phyloP scores from a whole-genome alignment of 805 yeast genomes.

The Scheffersomyces coipomensis region DNA sequence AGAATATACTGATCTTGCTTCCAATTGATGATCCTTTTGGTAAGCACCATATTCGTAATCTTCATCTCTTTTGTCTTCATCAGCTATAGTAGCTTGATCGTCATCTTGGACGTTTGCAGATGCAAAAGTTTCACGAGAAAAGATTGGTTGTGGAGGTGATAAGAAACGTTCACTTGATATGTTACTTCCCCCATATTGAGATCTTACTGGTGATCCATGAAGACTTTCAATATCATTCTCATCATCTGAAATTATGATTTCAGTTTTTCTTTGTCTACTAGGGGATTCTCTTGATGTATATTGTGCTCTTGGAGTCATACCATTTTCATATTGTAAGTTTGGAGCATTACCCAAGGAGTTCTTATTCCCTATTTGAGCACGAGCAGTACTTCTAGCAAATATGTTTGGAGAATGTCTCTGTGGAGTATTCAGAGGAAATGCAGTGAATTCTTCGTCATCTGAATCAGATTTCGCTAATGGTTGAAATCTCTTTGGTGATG shows the following conservation, averaged over 20 bases:
- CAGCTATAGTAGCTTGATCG: slow-evolving; percentile 30
- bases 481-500: slow-evolving; percentile 35
- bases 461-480: slow-evolving; percentile 17
- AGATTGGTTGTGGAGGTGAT: slow-evolving; percentile 66
- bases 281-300: slow-evolving; percentile 75
- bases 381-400: slow-evolving; percentile 35
- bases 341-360: slow-evolving; percentile 26
- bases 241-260: slow-evolving; percentile 45
- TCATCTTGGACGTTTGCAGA: slow-evolving; percentile 46
- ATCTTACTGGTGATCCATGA: slow-evolving; percentile 36
- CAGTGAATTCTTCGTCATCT: slow-evolving; percentile 27
- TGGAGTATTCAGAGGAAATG: slow-evolving; percentile 27
- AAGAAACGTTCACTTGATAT: slow-evolving; percentile 49
- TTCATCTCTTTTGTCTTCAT: slow-evolving; percentile 12
- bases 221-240: slow-evolving; percentile 22
- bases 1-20: slow-evolving; percentile 33
- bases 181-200: slow-evolving; percentile 26
- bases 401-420: slow-evolving; percentile 45
- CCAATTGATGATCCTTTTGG: slow-evolving; percentile 28
- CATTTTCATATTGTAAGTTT: slow-evolving; percentile 16
- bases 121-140: slow-evolving; percentile 60
- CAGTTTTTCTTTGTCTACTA: slow-evolving; percentile 47
- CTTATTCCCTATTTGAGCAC: slow-evolving; percentile 13
- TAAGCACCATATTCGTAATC: slow-evolving; percentile 35
- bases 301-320: slow-evolving; percentile 58